Base-by-base conservation (phyloP, 2,329 filamentous ascomycete species). In the Venturia oleaginea region DNA sequence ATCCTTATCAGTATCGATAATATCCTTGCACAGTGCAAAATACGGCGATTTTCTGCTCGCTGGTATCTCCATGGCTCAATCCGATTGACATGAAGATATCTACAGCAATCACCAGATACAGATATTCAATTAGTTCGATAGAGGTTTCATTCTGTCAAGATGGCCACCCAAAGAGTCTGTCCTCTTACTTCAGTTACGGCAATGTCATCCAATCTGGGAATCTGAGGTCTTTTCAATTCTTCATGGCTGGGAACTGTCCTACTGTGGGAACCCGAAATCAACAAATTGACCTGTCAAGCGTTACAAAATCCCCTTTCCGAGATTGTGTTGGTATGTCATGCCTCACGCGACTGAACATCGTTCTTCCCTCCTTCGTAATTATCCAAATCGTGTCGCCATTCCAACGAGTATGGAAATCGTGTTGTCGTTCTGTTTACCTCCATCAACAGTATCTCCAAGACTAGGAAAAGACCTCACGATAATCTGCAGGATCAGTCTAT, bases 181-280 rank as follows among this genome's bases (percentile, higher is more conserved):
- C 3, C 27, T 13, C n/a, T 17, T 51, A 15, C 46, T 51, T 4
- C 22, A 24, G 13, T 6, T 22, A 5, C 13, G 22, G 22, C 22
- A 6, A 27, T 51, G 4, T 27, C 11, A 19, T 57, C 19, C 11
- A n/a, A n/a, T 19, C 24, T 34, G 27, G 51, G 4, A 34, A 3
- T 34, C n/a, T n/a, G 7, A 2, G 17, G 22, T 27, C 10, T 51
- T 43, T 8, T 22, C 46, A 34, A 34, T n/a, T 34, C 27, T n/a
- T 57, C 51, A 57, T 57, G 51, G 48, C 51, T 34, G 51, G 51
- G 51, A 57, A 57, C 2, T 57, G 51, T 34, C 51, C 19, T 34
- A 57, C 27, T n/a, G 27, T 22, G 51, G 51, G 51, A 57, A 57
- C 27, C 51, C 51, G 30, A 34, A 2, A 57, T 34, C 27, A 57